Evolutionary conservation across 1,284 basidiomycete species (phyloP), one percentile per base, ranked within the genome.

Genomic region (Ustilago loliicola): DNA sequence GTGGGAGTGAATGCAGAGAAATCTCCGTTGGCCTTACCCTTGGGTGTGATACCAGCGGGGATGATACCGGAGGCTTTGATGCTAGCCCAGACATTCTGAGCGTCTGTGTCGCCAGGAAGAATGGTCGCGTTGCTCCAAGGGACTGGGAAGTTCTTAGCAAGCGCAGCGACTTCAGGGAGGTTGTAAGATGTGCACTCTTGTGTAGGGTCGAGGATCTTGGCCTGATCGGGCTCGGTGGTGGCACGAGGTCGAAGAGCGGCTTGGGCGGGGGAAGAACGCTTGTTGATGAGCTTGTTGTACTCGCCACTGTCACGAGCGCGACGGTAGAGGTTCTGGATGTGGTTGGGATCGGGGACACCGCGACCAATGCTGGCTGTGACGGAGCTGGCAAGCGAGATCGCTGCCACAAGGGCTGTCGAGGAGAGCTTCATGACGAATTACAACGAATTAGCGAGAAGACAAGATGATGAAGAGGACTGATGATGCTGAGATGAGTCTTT

Each of bases 81-180:
- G 86, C 61, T 66, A 25, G 51, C 27, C 81, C 81, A 84, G 21
- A 87, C 73, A 1, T 61, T 50, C 13, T 75, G 60, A 3, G 88
- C 88, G 29, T 83, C 84, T 0, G 85, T 81, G 68, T 89, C 88
- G 25, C 80, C 80, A 0, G 80, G 34, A 1, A 88, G 76, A 40
- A 89, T 83, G 45, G 65, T 67, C 13, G 88, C 88, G 3, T 85
- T 86, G 9, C 85, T 48, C 87, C 88, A 88, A 9, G 65, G 69
- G 2, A 40, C 53, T 19, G 84, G 84, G 70, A 83, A 81, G 38
- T 71, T 48, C 23, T 53, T 60, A n/a, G 60, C 38, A 52, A 85
- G 62, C 17, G 75, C 71, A 17, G 66, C 60, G 5, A 86, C 62
- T 23, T 80, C 79, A n/a, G 75, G 73, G 11, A 82, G 52, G 38